Base-by-base conservation (phyloP, 2,329 filamentous ascomycete species). In the Clathrospora elynae region DNA sequence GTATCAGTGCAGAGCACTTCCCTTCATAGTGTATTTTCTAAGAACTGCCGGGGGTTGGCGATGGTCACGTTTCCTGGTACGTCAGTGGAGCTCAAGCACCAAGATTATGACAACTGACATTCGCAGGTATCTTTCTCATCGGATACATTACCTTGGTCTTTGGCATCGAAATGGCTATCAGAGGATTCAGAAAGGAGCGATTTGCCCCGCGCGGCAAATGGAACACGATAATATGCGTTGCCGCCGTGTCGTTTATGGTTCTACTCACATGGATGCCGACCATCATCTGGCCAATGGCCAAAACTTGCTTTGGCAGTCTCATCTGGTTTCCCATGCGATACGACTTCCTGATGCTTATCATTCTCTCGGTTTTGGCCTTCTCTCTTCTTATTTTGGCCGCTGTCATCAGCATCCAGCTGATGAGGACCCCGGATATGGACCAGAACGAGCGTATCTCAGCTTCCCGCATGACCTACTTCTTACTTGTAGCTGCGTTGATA, bases 391-490 rank as follows among this genome's bases (percentile, higher is more conserved):
- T 76, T 9, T 75, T 78, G 51, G 74, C 75, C n/a, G 58, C 76
- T 9, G 66, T 78, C 17, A 78, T 86, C 35, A 84, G 81, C 59
- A 62, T 79, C 25, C 80, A 78, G 47, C 71, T 88, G 16, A 78
- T 77, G 52, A 76, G 75, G 22, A 78, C 76, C 45, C 70, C 75
- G 10, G 73, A 75, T 11, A 75, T 87, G 35, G 81, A 83, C 25
- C 72, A 77, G 13, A 74, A 77, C 11, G 82, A 87, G 64, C 74
- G 85, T 32, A 77, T 83, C 43, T 75, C 81, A 22, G 84, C 85
- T 3, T 87, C 84, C 5, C 76, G 82, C 46, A 87, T 87, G 82
- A 80, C 86, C 8, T 88, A 85, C 62, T 87, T 85, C 61, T 72
- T 86, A 50, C 66, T 77, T 2, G 64, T 85, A 37, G 81, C 76